Base-by-base conservation (phyloP, 805 yeast genomes). In the Candida sanyiensis region DNA sequence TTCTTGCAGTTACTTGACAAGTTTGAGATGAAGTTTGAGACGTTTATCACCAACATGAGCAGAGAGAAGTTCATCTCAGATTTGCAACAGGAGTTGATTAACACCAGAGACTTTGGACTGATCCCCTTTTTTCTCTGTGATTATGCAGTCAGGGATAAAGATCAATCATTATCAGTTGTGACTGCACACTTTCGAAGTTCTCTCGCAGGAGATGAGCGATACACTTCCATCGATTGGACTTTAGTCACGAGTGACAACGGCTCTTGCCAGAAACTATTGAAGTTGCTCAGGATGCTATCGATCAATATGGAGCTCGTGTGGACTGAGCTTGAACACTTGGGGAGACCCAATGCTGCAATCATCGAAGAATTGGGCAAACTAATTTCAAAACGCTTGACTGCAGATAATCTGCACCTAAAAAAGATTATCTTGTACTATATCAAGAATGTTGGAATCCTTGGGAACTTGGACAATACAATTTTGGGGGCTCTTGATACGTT, bases 41-140 rank as follows among this genome's bases (percentile, higher is more conserved):
- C 42, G 4, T 55, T 35, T 28, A 45, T 54, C 12, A 32, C 49
- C 3, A 55, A 51, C 31, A 37, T 45, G 30, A 28, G 38, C 1
- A 28, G 13, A 17, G 44, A 36, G 3, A 17, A 36, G 7, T 48
- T 45, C 19, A 25, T 44, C 3, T 16, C 25, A 1, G 44, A 41
- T 12, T n/a, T 46, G 16, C 42, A 45, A 23, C 18, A 34, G 1
- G 21, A 29, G 6, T 13, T 49, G 1, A 18, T 40, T 12, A 23
- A 38, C 0, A 13, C 46, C 8, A 15, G 25, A 13, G 33, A 23
- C 2, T 26, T 37, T 27, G 48, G 22, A 1, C 21, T 29, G 6
- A 29, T 50, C 3, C 51, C 59, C 1, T 32, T 20, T 11, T 48
- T 45, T 13, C 22, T 53, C 5, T 44, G 36, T 39, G 29, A 37